Conservation (phyloP, 1,284 basidiomycete genomes). For the Ustilago curta region DNA sequence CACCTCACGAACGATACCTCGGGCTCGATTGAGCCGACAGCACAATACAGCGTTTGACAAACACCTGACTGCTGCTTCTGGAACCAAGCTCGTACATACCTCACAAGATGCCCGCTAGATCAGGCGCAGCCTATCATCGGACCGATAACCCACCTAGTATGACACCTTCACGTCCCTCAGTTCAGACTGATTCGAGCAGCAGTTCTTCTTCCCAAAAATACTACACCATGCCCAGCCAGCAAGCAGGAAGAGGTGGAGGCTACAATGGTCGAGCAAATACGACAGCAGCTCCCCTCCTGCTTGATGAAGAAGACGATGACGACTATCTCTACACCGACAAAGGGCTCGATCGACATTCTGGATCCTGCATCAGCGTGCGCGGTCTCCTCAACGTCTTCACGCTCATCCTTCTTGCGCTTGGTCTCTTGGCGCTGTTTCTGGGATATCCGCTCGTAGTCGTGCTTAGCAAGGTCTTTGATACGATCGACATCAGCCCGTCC, state of each 20-base stretch:
- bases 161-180: constrained; percentile 33
- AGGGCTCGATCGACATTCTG: constrained; percentile 28
- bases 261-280: constrained; percentile 8
- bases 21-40: not conserved
- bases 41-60: not conserved
- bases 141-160: constrained; percentile 41
- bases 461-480: constrained; percentile 47
- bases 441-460: constrained; percentile 64
- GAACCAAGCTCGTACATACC: not conserved
- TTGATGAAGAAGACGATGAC: constrained; percentile 45
- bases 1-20: not conserved
- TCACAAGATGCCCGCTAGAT: constrained; percentile 26
- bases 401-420: constrained; percentile 54
- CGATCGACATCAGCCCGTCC: constrained; percentile 32
- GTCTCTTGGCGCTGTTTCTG: constrained; percentile 61
- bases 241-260: not conserved
- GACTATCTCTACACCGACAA: constrained; percentile 46
- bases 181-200: constrained; percentile 36
- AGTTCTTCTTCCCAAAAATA: constrained; percentile 44
- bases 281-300: constrained; percentile 27
- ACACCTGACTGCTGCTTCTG: not conserved
- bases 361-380: constrained; percentile 41
- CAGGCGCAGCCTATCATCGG: constrained; percentile 38
- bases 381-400: constrained; percentile 64
- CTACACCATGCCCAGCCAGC: constrained; percentile 23